Base-by-base conservation (phyloP, 2,329 filamentous ascomycete genomes). In the Peltaster fructicola region DNA sequence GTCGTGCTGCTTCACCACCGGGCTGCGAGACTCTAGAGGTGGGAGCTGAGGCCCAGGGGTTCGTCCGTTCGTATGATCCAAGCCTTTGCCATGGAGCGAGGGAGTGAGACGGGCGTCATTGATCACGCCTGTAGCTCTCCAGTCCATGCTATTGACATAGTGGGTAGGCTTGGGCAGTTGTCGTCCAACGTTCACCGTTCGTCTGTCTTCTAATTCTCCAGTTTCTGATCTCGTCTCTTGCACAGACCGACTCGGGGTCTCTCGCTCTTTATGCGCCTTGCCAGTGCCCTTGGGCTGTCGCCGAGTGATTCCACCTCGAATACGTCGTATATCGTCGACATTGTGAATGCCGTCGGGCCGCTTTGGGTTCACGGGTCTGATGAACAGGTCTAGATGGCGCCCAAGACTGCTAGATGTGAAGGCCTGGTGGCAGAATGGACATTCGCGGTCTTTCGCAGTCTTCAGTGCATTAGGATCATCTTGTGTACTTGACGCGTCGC, bases 331-430 rank as follows among this genome's bases (percentile, higher is more conserved):
- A 50, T 80, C 79, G 6, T 85, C 79, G 30, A 93, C 79, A 55
- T 91, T 65, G 52, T 95, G 85, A 22, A 92, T 56, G 24, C 84
- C 84, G 53, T 95, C 85, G 5, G 76, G 58, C 2, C 73, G 65
- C 51, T 84, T 88, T 2, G 85, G 81, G 49, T 93, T 93, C 56
- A 82, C 90, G 30, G 82, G 75, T 45, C 82, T 84, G 43, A 93
- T 84, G 51, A 90, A 93, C 18, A 92, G 68, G 49, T 95, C 85
- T 37, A 93, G 72, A 53, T 95, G 85, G 22, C 85, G 75, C 24
- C 85, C 85, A 26, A 95, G 68, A 3, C 81, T 91, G 9, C 82
- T 92, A 2, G 84, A 93, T 9, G 85, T 93, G 47, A 93, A 95
- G 5, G 75, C 64, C 50, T 92, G 81, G 22, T 71, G 64, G 51